Evolutionary conservation across 352 stramenopile genomes (phyloP), one percentile per base, ranked within the genome.

Genomic region (Globisporangium camurandrum): DNA sequence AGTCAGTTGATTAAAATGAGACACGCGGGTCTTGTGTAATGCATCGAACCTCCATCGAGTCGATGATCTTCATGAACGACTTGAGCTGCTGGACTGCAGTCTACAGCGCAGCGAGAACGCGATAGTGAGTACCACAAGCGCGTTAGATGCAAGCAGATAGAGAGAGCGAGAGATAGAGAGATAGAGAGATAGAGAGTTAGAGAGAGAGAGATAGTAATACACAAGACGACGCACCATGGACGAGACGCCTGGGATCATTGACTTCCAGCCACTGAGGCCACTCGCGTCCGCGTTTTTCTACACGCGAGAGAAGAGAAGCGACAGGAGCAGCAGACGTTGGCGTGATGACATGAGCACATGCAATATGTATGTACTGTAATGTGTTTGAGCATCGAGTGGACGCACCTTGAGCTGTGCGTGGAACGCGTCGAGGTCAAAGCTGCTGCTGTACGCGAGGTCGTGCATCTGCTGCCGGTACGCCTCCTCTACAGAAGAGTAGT

Each of bases 81-180:
- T 93, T 93, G 54, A 93, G 71, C 54, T 93, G 83, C 60, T 93
- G 79, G 38, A 93, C 82, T 19, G 76, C 78, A 57, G 71, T 87
- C 82, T 93, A 17, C 33, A 28, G 34, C 34, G 12, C 41, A n/a
- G 50, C 1, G 6, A 31, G 3, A 6, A 23, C 14, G 47, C 36
- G 16, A 54, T 28, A 0, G 17, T 43, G 1, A 9, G 16, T 24
- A 22, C 0, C 10, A 8, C 10, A 40, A 26, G 8, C n/a, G 6
- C 28, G 19, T 14, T 24, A 28, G 3, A 27, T 14, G 17, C 7
- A 20, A 17, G 36, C 36, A 41, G 17, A 14, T 23, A 19, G n/a
- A 17, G 19, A 41, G 7, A 12, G n/a, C 27, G n/a, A n/a, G n/a
- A n/a, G n/a, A n/a, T n/a, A n/a, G n/a, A n/a, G n/a, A n/a, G n/a